A percentile compares a stretch with the other conserved stretches of the same genome.
These are phyloP conservation scores for Diplogelasinospora grovesii DNA, from an alignment of 495 filamentous ascomycete species.

Conservation along the genomic window DNA sequence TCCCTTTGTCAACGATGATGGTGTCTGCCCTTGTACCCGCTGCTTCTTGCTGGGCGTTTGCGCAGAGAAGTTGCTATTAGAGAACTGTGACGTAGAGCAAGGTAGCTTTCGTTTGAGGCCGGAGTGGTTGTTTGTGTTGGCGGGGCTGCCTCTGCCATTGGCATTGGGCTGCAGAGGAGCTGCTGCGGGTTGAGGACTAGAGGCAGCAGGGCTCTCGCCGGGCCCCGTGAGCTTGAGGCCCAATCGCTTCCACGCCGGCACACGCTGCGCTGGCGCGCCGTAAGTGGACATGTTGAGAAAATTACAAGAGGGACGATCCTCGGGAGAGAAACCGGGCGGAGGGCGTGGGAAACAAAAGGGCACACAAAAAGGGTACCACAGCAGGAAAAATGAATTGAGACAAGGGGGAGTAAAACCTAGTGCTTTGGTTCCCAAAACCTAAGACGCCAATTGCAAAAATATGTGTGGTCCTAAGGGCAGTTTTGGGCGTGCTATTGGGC, in stretches of 20 bases:
- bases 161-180: slow-evolving; percentile 9
- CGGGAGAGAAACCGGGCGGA: slow-evolving; percentile 7
- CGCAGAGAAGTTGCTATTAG: slow-evolving; percentile 13
- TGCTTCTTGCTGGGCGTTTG: slow-evolving; percentile 28
- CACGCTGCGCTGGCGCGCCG: slow-evolving; percentile 28
- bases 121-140: too few relatives aligned
- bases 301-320: slow-evolving; percentile 1
- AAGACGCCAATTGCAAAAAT: slow-evolving; percentile 15
- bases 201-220: slow-evolving; percentile 30
- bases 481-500: slow-evolving; percentile 20
- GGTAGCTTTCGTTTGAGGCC: slow-evolving; percentile 30
- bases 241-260: slow-evolving; percentile 72
- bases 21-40: slow-evolving; percentile 15
- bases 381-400: slow-evolving; percentile 1
- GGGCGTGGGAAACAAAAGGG: slow-evolving; percentile 8
- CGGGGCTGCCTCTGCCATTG: slow-evolving; percentile 20
- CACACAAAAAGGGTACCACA: slow-evolving; percentile 1
- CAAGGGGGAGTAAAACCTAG: slow-evolving; percentile 8
- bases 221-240: slow-evolving; percentile 63
- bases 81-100: slow-evolving; percentile 8
- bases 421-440: slow-evolving; percentile 8
- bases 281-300: slow-evolving; percentile 29
- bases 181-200: slow-evolving; percentile 7
- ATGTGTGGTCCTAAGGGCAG: slow-evolving; percentile 9
- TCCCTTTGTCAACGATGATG: slow-evolving; percentile 24